phyloP scores from a whole-genome alignment of 2,329 filamentous ascomycete species.

The Verticillium albo-atrum region DNA sequence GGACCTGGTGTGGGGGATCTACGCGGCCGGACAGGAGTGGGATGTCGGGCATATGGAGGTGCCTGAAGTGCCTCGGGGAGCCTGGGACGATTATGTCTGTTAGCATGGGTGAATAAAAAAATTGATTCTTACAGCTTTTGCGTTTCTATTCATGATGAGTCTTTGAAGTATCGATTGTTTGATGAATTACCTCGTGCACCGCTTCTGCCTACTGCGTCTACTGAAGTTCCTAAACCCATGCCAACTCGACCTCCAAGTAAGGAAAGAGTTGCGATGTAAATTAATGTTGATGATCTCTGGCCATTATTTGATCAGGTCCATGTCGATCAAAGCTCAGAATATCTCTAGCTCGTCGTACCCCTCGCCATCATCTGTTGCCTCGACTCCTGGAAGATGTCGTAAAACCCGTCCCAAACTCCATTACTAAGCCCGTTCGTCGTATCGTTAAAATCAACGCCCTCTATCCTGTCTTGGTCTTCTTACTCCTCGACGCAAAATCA shows the following conservation, averaged over 20 bases:
- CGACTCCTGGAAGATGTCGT: neutral
- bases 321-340: neutral
- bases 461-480: neutral
- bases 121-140: no score
- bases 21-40: neutral
- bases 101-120: no score
- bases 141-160: no score
- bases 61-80: no score
- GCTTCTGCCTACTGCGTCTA: no score
- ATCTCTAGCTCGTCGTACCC: neutral
- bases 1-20: neutral
- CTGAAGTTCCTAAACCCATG: no score
- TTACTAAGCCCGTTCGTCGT: neutral
- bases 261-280: no score
- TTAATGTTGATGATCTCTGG: neutral
- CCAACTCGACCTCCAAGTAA: no score
- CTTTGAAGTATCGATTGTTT: no score
- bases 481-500: slow-evolving; percentile 37
- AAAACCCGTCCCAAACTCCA: neutral
- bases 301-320: neutral
- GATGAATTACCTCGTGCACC: no score
- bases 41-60: neutral
- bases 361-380: neutral
- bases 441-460: neutral
- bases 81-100: no score